Evolutionary conservation across 2,329 filamentous ascomycete genomes (phyloP), one percentile per base, ranked within the genome.

Genomic region (Phialophora verrucosa): DNA sequence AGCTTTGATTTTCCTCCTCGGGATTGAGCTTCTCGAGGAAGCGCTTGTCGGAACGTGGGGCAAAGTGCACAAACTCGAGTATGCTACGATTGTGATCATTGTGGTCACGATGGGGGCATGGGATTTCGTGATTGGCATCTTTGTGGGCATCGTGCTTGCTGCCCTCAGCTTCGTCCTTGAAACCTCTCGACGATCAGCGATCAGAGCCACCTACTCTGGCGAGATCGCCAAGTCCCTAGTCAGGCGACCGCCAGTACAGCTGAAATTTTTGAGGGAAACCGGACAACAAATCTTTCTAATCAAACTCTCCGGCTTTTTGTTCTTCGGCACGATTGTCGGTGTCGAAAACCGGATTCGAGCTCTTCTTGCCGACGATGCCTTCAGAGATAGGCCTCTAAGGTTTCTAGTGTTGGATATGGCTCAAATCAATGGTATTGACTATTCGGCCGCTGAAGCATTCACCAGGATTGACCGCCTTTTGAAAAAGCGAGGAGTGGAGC

Each of bases 271-370:
- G 3, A 89, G 89, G 67, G 86, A 94, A 70, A 93, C 95, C 17
- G 93, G 94, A 2, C 86, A 87, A 35, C 95, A 99, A 76, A 95
- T 96, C 38, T 90, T 91, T 65, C 89, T 98, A 58, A 90, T 96
- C 74, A 98, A 98, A 77, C 85, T 99, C 17, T 90, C 91, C 0
- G 94, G 95, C 0, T 98, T 94, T 75, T 86, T 99, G n/a, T 99
- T 99, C 83, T 99, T 99, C 72, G 95, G 95, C 17, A 98, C 93
- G 2, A 97, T 99, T 70, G 94, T 97, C 61, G 92, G 92, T 56
- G 94, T 99, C 0, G 95, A 99, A 77, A 91, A 92, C 69, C 90
- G 90, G 70, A 93, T 98, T 68, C 87, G 93, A 25, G 87, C 84
- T 3, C 81, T 98, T 35, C 89, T 98, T 55, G 89, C 93, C 31